Conservation (phyloP, 768 basidiomycete genomes). For the Pulveroboletus ravenelii region DNA sequence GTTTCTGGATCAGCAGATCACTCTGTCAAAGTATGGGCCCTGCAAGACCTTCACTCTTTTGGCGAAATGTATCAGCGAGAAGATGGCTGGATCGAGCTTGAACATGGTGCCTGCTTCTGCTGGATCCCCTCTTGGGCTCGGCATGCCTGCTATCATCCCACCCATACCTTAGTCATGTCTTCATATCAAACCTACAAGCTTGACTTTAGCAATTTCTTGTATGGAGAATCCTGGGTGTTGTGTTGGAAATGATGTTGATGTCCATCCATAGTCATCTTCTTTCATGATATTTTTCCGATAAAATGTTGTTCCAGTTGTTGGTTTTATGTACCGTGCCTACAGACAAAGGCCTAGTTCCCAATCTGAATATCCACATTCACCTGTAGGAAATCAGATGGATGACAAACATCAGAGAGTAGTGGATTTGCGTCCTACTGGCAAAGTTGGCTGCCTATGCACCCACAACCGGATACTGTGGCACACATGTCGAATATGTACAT, state of each 20-base stretch:
- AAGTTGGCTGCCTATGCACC: no score
- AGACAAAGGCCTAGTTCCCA: background rate
- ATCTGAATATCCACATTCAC: background rate
- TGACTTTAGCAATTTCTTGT: constrained; percentile 5
- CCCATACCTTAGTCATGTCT: constrained; percentile 15
- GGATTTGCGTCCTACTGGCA: no score
- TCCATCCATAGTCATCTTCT: background rate
- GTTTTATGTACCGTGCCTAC: background rate
- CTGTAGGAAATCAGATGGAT: no score
- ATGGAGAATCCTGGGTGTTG: constrained; percentile 17
- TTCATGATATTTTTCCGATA: background rate
- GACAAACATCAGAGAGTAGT: no score
- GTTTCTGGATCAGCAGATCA: constrained; percentile 15
- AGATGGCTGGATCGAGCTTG: constrained; percentile 16
- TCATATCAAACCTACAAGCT: constrained; percentile 5
- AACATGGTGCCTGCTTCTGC: constrained; percentile 5
- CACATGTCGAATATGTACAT: no score
- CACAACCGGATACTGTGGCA: no score
- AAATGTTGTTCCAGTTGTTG: background rate
- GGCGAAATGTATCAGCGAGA: constrained; percentile 7
- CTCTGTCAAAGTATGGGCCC: constrained; percentile 11
- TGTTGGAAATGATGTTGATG: constrained; percentile 15
- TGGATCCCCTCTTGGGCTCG: constrained; percentile 21
- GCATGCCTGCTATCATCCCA: constrained; percentile 15
- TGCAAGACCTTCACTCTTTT: background rate